Evolutionary conservation across 352 stramenopile genomes (phyloP), one percentile per base, ranked within the genome.

Genomic region (Phytophthora sansomeana): DNA sequence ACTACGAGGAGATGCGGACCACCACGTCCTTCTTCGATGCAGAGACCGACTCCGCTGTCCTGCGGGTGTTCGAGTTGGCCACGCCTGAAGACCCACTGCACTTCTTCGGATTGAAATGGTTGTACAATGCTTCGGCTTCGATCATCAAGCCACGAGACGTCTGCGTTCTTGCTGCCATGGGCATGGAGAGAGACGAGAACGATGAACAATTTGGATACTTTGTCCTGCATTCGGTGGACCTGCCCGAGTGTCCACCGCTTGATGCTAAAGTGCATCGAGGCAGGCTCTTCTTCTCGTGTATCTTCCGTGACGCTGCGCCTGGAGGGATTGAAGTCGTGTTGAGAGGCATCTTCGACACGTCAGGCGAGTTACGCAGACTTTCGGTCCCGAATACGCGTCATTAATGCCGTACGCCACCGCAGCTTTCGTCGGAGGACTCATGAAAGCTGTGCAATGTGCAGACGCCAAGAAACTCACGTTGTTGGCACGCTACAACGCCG

Each of bases 391-490:
- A n/a, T 79, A 72, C 4, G 63, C 69, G 24, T 72, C 73, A 35
- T 83, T 84, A 43, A 71, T 87, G 53, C 63, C 48, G 1, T 68
- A 58, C 0, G 61, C 66, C 3, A 78, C 69, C 1, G 51, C 71
- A 13, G 64, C 65, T 14, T 58, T 83, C n/a, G 56, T 74, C 14
- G 65, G 68, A 8, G 63, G 60, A 24, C 46, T 83, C 7, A 62
- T 82, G 16, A 67, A 69, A 35, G 76, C 68, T 4, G 78, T 86
- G 8, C 52, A 59, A 3, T 85, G 75, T 21, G 77, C 80, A 0
- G 72, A 86, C 36, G 80, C 80, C 50, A 88, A 88, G 69, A 86
- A 83, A 49, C 58, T 88, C 16, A 89, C 78, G 44, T 59, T 85
- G 17, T 42, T 89, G 11, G 57, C 77, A 11, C 58, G 67, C 56